Percentiles rank a stretch among this genome's conserved stretches.
Conservation (phyloP, 495 filamentous ascomycete genomes). For the Barbatosphaeria neglecta region DNA sequence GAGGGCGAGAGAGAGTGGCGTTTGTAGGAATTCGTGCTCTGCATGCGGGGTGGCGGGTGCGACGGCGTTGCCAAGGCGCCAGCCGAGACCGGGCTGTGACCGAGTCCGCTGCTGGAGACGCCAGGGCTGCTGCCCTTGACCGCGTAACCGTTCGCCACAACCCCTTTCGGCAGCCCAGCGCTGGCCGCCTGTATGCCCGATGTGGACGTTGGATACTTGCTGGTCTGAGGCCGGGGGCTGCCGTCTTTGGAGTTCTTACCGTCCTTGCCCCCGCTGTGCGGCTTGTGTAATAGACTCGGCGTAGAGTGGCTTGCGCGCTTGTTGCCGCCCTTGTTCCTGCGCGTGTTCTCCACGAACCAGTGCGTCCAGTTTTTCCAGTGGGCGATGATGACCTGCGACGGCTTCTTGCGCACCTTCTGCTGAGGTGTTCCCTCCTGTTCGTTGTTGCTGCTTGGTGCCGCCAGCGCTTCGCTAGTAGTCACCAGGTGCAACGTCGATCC, state of each 20-base stretch:
- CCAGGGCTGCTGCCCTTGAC: slow-evolving; percentile 2
- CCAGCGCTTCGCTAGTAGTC: slow-evolving; percentile 41
- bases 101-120: neutral
- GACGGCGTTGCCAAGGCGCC: slow-evolving; percentile 21
- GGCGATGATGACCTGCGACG: slow-evolving; percentile 42
- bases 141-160: slow-evolving; percentile 24
- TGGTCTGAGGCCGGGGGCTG: slow-evolving; percentile 41
- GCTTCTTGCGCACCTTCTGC: slow-evolving; percentile 33
- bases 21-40: slow-evolving; percentile 46
- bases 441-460: slow-evolving; percentile 10
- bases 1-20: slow-evolving; percentile 82
- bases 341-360: slow-evolving; percentile 39
- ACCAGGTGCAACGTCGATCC: slow-evolving; percentile 75
- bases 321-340: slow-evolving; percentile 24
- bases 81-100: slow-evolving; percentile 7
- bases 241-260: slow-evolving; percentile 30
- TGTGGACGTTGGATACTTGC: slow-evolving; percentile 31
- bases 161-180: slow-evolving; percentile 20
- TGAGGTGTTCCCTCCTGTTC: slow-evolving; percentile 13
- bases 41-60: slow-evolving; percentile 37
- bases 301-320: slow-evolving; percentile 43
- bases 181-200: slow-evolving; percentile 8
- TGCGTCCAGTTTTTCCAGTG: slow-evolving; percentile 62
- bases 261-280: slow-evolving; percentile 24
- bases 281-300: slow-evolving; percentile 35